These are phyloP conservation scores for Sequoiadendron giganteum DNA, from an alignment of 75 land plant genomes.

Conservation along the genomic window DNA sequence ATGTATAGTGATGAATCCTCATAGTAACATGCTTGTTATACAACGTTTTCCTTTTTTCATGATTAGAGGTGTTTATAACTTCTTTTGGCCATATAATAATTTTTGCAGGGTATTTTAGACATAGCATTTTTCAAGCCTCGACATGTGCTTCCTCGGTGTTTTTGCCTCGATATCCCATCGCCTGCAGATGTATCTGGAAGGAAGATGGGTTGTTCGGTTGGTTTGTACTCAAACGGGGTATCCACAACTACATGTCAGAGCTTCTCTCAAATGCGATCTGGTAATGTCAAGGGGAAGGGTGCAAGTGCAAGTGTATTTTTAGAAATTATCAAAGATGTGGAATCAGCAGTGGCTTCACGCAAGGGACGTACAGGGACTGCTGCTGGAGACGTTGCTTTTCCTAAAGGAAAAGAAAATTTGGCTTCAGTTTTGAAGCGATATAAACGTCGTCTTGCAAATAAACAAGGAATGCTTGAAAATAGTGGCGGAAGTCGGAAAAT, in stretches of 20 bases:
- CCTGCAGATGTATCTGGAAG: conserved; percentile 26
- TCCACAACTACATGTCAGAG: conserved; percentile 19
- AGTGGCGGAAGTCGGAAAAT: conserved; percentile 26
- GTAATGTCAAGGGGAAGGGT: conserved; percentile 41
- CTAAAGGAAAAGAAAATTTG: conserved; percentile 93
- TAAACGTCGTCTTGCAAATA: conserved; percentile 75
- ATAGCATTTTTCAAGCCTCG: conserved; percentile 89
- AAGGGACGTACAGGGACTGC: conserved; percentile 97
- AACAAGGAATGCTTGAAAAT: conserved; percentile 33
- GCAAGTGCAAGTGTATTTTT: conserved; percentile 64
- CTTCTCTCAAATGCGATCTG: conserved; percentile 30
- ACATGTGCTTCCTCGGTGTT: conserved; percentile 47
- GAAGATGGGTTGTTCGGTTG: conserved; percentile 17
- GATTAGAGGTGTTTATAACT: not conserved
- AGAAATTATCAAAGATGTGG: conserved; percentile 89
- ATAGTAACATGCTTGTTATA: not conserved
- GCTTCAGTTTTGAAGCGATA: conserved; percentile 97
- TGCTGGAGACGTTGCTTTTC: conserved; percentile 98
- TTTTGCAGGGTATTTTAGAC: conserved; percentile 79
- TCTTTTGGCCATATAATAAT: conserved; percentile 4
- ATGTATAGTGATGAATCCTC: not conserved
- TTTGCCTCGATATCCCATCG: conserved; percentile 62
- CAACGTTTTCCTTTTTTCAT: not conserved
- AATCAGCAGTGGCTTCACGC: conserved; percentile 75
- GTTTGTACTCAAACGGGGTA: conserved; percentile 1